Conservation (phyloP, 2,329 filamentous ascomycete species). For the Ceratocystis cacaofunesta region DNA sequence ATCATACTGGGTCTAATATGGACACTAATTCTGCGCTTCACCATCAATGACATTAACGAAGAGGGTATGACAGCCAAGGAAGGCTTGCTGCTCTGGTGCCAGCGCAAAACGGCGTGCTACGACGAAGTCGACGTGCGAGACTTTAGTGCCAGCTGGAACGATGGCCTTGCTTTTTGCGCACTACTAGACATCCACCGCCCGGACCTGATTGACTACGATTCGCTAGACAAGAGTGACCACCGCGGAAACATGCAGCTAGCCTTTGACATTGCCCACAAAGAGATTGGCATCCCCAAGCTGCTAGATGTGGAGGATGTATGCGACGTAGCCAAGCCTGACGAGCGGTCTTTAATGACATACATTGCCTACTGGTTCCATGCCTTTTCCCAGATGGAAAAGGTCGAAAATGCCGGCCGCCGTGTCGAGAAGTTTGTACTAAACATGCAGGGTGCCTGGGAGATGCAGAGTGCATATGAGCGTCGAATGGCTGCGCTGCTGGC, state of each 20-base stretch:
- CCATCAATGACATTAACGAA: conserved; percentile 96
- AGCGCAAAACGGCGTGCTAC: conserved; percentile 96
- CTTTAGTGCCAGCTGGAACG: conserved; percentile 93
- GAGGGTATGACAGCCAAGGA: conserved; percentile 97
- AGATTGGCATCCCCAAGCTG: conserved; percentile 91
- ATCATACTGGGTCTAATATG: conserved; percentile 95
- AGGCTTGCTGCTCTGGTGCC: conserved; percentile 88
- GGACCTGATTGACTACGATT: conserved; percentile 92
- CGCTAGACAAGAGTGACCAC: conserved; percentile 85
- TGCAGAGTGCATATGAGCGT: conserved; percentile 92
- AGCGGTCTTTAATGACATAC: conserved; percentile 96
- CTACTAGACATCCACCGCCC: conserved; percentile 92
- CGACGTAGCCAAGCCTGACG: conserved; percentile 89
- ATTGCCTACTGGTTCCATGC: conserved; percentile 99
- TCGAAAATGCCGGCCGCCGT: conserved; percentile 88
- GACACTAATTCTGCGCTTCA: conserved; percentile 95
- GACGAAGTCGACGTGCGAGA: conserved; percentile 91
- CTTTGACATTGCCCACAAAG: conserved; percentile 88
- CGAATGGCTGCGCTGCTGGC: conserved; percentile 72
- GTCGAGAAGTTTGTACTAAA: conserved; percentile 98
- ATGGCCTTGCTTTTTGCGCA: conserved; percentile 91
- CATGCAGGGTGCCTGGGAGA: conserved; percentile 99
- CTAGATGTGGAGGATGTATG: conserved; percentile 97
- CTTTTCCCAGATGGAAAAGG: conserved; percentile 96
- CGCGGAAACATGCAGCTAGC: conserved; percentile 95